Evolutionary conservation across 2,329 filamentous ascomycete species (phyloP).

Genomic region (Penicillium italicum): DNA sequence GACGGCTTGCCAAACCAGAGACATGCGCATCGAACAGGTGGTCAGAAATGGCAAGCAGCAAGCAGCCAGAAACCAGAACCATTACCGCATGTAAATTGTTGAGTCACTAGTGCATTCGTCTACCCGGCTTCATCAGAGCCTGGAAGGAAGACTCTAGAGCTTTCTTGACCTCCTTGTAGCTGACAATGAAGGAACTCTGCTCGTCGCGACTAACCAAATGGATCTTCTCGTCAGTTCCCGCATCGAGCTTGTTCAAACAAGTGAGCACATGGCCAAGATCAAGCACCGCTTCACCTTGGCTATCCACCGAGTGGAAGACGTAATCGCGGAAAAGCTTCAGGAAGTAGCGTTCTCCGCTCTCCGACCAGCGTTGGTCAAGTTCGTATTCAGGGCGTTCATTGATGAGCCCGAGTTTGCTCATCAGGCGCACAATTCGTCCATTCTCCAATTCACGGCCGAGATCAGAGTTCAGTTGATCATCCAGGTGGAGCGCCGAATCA

Average conservation of each 20-base stretch:
- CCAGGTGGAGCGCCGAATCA: slow-evolving; percentile 72
- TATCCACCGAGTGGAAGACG: slow-evolving; percentile 93
- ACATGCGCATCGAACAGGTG: not conserved
- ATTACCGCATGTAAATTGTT: slow-evolving; percentile 8
- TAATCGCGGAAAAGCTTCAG: slow-evolving; percentile 95
- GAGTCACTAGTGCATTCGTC: slow-evolving; percentile 34
- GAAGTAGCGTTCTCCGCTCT: slow-evolving; percentile 87
- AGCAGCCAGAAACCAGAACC: not conserved
- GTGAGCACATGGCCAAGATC: slow-evolving; percentile 84
- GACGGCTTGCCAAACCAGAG: not conserved
- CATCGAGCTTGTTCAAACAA: slow-evolving; percentile 88
- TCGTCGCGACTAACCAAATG: slow-evolving; percentile 85
- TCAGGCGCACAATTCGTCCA: slow-evolving; percentile 72
- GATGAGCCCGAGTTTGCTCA: slow-evolving; percentile 80
- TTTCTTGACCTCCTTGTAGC: slow-evolving; percentile 80
- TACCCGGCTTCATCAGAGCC: slow-evolving; percentile 50
- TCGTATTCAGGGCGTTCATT: slow-evolving; percentile 87
- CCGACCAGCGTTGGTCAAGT: slow-evolving; percentile 75
- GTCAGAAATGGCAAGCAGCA: not conserved
- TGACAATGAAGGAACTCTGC: slow-evolving; percentile 81
- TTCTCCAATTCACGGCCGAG: slow-evolving; percentile 85
- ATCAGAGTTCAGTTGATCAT: slow-evolving; percentile 70
- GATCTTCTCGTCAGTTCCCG: slow-evolving; percentile 80
- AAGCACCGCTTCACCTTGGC: slow-evolving; percentile 74
- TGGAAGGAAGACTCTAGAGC: slow-evolving; percentile 60